Base-by-base conservation (phyloP, 1,284 basidiomycete species). In the Fomitopsis schrenkii region DNA sequence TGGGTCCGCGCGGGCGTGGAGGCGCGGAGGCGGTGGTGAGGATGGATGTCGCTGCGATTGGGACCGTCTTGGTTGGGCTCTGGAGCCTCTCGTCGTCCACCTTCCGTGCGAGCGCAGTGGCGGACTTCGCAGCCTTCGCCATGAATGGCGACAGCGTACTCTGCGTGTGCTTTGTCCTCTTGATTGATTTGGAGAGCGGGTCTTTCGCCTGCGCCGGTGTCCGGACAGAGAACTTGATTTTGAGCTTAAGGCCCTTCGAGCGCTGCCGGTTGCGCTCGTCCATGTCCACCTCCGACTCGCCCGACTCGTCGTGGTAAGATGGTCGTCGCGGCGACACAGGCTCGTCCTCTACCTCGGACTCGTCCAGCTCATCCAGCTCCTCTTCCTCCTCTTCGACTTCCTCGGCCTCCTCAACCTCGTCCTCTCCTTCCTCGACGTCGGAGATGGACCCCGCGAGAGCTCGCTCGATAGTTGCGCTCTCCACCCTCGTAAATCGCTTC, bases 191-290 rank as follows among this genome's bases (percentile, higher is more conserved):
- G 53, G 60, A 52, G 62, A 63, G 58, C 46, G 52, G 2, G 46
- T 12, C 38, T 30, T 57, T 50, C 7, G 44, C 42, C 33, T 58
- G 50, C 5, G 63, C 52, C 10, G 65, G 54, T 45, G 62, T 62
- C n/a, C 71, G 66, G 4, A 71, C 66, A 33, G 74, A 69, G 60
- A 75, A 68, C 63, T 73, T 76, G 68, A 79, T 74, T 59, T 74
- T 76, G 14, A 79, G 66, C 66, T 79, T 83, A 36, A 77, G 70
- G 58, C 71, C 73, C 63, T 74, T 72, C 41, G 71, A 71, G 33
- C 64, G 66, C 30, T 66, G 60, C 41, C 59, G 63, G 12, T 68
- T 69, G 42, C 65, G 52, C 38, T 66, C 66, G 42, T 73, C 71
- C 55, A 62, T 48, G 50, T 71, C 71, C 14, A 71, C 62, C 57